Conservation (phyloP, 2,329 filamentous ascomycete genomes). For the Monilinia aucupariae region DNA sequence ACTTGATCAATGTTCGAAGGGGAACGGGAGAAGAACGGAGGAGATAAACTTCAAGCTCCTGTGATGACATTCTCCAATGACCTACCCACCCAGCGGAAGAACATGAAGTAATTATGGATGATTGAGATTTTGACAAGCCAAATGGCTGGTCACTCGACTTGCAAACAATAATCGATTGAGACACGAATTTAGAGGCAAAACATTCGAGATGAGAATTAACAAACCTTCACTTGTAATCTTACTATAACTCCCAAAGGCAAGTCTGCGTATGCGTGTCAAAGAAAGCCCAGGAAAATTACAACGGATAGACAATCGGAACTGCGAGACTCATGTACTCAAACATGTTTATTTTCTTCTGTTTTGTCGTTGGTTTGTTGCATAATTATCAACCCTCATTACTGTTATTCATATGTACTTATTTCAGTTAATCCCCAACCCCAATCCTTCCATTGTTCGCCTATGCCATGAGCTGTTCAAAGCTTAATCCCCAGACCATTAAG, state of each 20-base stretch:
- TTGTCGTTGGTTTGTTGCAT: background rate
- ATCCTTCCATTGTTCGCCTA: background rate
- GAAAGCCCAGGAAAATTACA: too few species aligned
- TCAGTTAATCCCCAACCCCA: background rate
- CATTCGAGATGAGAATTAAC: too few species aligned
- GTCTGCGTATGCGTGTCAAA: too few species aligned
- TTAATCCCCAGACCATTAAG: constrained; percentile 33
- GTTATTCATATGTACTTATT: background rate
- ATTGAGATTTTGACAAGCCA: too few species aligned
- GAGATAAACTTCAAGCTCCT: background rate
- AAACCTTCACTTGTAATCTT: too few species aligned
- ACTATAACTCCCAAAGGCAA: too few species aligned
- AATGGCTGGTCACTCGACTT: too few species aligned
- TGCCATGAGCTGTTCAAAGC: constrained; percentile 14
- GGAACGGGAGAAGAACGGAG: too few species aligned
- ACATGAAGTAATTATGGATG: too few species aligned
- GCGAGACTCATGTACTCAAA: background rate
- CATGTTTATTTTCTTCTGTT: background rate
- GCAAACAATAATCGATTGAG: too few species aligned
- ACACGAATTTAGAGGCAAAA: too few species aligned
- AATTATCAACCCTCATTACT: background rate
- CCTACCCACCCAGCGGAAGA: background rate
- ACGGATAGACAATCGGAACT: background rate
- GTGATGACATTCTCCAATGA: background rate
- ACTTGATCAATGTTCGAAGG: too few species aligned